phyloP scores from a whole-genome alignment of 208 protist species.

The Naegleria lovaniensis region DNA sequence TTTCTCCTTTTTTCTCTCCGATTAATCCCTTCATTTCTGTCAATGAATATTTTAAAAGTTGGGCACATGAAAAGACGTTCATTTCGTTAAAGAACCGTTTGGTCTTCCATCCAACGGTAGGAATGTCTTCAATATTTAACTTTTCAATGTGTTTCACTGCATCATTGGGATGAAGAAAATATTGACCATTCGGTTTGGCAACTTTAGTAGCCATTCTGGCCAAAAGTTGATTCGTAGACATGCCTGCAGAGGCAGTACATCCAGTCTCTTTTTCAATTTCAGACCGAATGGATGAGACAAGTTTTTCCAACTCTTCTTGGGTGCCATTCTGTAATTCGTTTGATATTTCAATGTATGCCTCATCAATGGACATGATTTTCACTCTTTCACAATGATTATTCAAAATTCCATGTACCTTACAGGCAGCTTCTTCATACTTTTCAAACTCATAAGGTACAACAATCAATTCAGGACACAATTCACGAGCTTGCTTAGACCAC shows the following conservation, averaged over 20 bases:
- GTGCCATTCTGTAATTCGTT: neutral
- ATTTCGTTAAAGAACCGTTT: neutral
- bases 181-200: conserved; percentile 46
- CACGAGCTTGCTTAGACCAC: conserved; percentile 71
- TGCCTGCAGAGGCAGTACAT: conserved; percentile 38
- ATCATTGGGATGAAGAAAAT: neutral
- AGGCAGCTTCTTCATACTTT: conserved; percentile 41
- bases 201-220: conserved; percentile 40
- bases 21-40: neutral
- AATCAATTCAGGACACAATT: conserved; percentile 72
- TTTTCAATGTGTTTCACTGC: neutral
- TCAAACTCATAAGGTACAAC: conserved; percentile 78
- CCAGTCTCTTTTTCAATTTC: conserved; percentile 32
- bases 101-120: neutral
- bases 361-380: conserved; percentile 38
- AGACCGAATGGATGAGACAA: conserved; percentile 26
- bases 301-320: neutral
- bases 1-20: conserved; percentile 16
- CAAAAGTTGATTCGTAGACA: conserved; percentile 34
- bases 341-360: conserved; percentile 40
- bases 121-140: neutral
- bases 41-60: neutral
- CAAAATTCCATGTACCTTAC: conserved; percentile 36
- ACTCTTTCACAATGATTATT: conserved; percentile 30
- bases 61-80: neutral